Conservation (phyloP, 2,329 filamentous ascomycete genomes). For the Venturiaceae sp. region DNA sequence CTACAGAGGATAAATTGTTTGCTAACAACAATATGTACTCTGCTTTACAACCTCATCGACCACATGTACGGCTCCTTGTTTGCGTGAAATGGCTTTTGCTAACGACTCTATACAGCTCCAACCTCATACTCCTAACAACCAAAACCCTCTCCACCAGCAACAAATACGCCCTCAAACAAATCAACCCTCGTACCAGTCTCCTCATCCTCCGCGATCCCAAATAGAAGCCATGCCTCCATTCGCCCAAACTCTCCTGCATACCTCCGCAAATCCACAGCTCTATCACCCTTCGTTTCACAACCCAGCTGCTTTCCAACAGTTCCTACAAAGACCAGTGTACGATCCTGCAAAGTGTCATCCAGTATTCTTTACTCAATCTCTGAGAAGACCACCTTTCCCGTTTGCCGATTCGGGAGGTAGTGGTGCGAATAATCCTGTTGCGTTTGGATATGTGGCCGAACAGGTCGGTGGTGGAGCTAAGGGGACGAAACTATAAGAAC, state of each 20-base stretch:
- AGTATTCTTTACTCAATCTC: slow-evolving; percentile 5
- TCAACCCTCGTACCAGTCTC: neutral
- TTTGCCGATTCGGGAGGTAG: neutral
- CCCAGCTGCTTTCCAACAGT: neutral
- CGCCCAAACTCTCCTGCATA: neutral
- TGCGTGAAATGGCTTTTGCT: neutral
- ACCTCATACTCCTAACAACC: neutral
- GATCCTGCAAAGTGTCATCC: slow-evolving; percentile 7
- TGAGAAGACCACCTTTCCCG: slow-evolving; percentile 5
- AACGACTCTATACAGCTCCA: neutral
- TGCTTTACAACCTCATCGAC: neutral
- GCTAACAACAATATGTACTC: neutral
- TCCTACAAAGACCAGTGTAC: slow-evolving; percentile 1
- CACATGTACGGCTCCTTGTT: neutral
- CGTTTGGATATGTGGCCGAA: slow-evolving; percentile 7
- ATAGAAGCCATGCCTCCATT: slow-evolving; percentile 7
- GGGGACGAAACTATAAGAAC: neutral
- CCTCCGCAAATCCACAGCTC: neutral
- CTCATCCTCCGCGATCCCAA: neutral
- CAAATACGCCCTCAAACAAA: neutral
- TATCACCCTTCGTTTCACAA: neutral
- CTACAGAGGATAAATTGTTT: too few relatives aligned
- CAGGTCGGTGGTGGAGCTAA: neutral
- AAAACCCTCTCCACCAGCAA: neutral
- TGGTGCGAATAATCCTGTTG: slow-evolving; percentile 6